Evolutionary conservation across 345 rosid genomes (phyloP).

Genomic region (Fremontodendron californicum): DNA sequence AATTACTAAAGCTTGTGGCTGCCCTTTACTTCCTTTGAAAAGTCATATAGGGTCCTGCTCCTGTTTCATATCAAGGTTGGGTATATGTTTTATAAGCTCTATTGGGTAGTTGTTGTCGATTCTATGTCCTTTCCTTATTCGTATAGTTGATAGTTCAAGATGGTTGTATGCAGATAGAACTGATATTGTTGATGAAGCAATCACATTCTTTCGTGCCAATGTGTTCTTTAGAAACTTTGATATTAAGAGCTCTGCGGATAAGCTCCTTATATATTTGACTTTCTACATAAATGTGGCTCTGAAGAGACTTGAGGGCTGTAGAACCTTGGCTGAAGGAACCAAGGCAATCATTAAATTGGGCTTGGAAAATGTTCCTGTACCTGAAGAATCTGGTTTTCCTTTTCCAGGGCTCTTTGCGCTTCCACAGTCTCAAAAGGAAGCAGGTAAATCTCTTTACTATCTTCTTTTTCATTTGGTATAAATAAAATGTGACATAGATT

Average conservation of each 20-base stretch:
- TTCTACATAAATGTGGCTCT: slow-evolving; percentile 84
- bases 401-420: too few relatives aligned
- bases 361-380: slow-evolving; percentile 82
- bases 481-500: too few relatives aligned
- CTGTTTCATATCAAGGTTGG: slow-evolving; percentile 72
- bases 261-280: slow-evolving; percentile 88
- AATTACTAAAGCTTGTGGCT: slow-evolving; percentile 73
- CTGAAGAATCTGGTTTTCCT: slow-evolving; percentile 86
- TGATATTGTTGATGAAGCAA: slow-evolving; percentile 90
- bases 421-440: too few relatives aligned
- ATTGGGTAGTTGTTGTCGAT: background rate
- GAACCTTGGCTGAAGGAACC: slow-evolving; percentile 95
- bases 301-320: slow-evolving; percentile 86
- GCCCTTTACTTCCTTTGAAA: slow-evolving; percentile 88
- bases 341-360: slow-evolving; percentile 94
- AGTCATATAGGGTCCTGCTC: slow-evolving; percentile 99
- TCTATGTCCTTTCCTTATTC: background rate
- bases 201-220: slow-evolving; percentile 83
- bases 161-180: slow-evolving; percentile 51
- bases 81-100: background rate
- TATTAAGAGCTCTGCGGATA: slow-evolving; percentile 83
- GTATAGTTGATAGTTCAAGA: background rate
- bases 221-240: slow-evolving; percentile 89
- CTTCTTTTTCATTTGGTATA: too few relatives aligned
- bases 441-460: too few relatives aligned